Evolutionary conservation across 2,329 filamentous ascomycete species (phyloP), one percentile per base, ranked within the genome.

Genomic region (Verticillium klebahnii): DNA sequence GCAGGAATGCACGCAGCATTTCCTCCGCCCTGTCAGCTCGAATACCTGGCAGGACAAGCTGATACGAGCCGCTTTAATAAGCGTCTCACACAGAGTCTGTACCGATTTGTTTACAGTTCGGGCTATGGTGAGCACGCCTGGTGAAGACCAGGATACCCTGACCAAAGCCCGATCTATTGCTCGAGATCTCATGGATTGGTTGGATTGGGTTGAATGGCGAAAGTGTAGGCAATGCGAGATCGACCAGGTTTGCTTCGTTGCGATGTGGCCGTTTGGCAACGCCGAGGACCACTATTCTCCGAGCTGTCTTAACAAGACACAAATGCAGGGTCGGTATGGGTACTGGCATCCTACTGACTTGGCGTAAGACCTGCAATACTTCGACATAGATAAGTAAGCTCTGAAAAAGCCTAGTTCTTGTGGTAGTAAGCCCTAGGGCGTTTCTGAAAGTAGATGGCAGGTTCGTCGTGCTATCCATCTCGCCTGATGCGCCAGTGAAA

Each of bases 121-220:
- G 23, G n/a, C 6, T 15, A 29, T 55, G 23, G 14, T 55, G 25
- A 55, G 23, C 52, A 15, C 34, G 11, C 34, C 9, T 36, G 34
- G 34, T 14, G 34, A 36, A 17, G n/a, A 55, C 6, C n/a, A 29
- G 52, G 25, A 31, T 25, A 29, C 2, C 6, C 23, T 55, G n/a
- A 25, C 14, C 14, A 55, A 15, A 55, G 25, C 52, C 25, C 52
- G 52, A 2, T 17, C 52, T 55, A 14, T 31, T 25, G 25, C 15
- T 2, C 14, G 25, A 29, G 52, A 55, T 25, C 52, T 55, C 5
- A 55, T 55, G 52, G 52, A 25, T 15, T 55, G 52, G 52, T 74
- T 90, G 2, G 76, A 77, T 7, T 90, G 87, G 87, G 79, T 83
- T 3, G 78, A 73, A 0, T 89, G 85, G 85, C 87, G 84, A 66